Base-by-base conservation (phyloP, 1,284 basidiomycete genomes). In the Ustilago nuda region DNA sequence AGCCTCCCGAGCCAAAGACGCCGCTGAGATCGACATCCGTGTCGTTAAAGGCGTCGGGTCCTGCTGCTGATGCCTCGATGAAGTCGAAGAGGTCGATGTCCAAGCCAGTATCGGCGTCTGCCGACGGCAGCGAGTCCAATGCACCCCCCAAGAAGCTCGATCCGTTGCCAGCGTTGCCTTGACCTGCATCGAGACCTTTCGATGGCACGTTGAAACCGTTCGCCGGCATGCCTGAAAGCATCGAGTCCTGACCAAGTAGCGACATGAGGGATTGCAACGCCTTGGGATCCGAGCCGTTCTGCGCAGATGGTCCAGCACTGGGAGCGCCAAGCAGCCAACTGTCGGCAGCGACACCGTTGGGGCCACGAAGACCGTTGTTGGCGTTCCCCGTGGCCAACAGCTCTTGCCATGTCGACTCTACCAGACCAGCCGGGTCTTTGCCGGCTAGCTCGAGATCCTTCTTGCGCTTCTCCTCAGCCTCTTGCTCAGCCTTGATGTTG, bases 51-150 rank as follows among this genome's bases (percentile, higher is more conserved):
- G 78, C 68, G 45, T 80, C 75, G 1, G 73, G 79, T 15, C 69
- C 73, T 3, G 72, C 72, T 5, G 73, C 76, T 30, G 78, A 78
- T 3, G 72, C 76, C 56, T 81, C 77, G 65, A 81, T 77, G 43
- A 76, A 79, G 62, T 81, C 79, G 59, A 79, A 79, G 55, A 81
- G 58, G 45, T 77, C 74, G 23, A 80, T 69, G 61, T 79, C 79
- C 48, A 77, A 48, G 13, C 63, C 68, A 19, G 66, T 65, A 36
- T 79, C 79, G 6, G 74, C 66, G n/a, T 81, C 71, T 6, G 72
- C 74, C 27, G 69, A 76, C 7, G 73, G 68, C 45, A 76, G 45
- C 46, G 73, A 68, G 50, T 63, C 68, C 50, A 71, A 32, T 17
- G 55, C 61, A 13, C 67, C 67, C 27, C 68, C 60, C 53, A 76